phyloP scores from a whole-genome alignment of 2,329 filamentous ascomycete species.

The Penicillium sclerotigenum region DNA sequence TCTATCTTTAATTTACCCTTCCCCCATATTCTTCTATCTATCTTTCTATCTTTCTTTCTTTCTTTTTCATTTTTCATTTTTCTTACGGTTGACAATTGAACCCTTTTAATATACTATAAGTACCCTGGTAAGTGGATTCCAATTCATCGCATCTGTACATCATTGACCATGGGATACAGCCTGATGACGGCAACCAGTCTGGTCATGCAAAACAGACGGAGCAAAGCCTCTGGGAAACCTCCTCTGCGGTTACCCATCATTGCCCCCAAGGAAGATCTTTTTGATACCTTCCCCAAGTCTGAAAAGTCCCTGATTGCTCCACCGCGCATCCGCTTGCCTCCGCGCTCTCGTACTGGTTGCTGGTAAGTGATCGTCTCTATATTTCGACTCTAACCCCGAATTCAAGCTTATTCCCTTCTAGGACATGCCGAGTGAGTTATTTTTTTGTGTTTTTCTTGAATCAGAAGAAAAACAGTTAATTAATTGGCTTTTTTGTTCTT shows the following conservation, averaged over 20 bases:
- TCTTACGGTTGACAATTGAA: no score
- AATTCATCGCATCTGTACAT: conserved; percentile 12
- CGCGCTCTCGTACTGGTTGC: conserved; percentile 54
- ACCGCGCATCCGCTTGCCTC: conserved; percentile 48
- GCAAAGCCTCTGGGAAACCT: conserved; percentile 37
- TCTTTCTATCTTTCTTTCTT: background rate
- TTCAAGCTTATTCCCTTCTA: conserved; percentile 22
- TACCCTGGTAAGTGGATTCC: conserved; percentile 1
- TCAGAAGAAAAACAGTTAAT: background rate
- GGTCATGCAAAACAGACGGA: conserved; percentile 39
- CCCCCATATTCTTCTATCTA: background rate
- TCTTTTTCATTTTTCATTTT: no score
- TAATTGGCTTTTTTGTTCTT: conserved; percentile 12
- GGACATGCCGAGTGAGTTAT: conserved; percentile 44
- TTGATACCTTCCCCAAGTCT: conserved; percentile 26
- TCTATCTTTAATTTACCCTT: background rate
- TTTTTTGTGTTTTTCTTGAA: background rate
- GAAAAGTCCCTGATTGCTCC: conserved; percentile 34
- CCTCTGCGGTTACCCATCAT: conserved; percentile 43
- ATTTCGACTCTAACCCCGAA: background rate
- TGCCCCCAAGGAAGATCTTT: conserved; percentile 44
- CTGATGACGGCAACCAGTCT: conserved; percentile 34
- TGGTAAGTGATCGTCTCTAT: conserved; percentile 40
- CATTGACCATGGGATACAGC: conserved; percentile 7
- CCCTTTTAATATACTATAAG: background rate